These are phyloP conservation scores for Licmophora abbreviata DNA, from an alignment of 108 stramenopile species.

Conservation along the genomic window DNA sequence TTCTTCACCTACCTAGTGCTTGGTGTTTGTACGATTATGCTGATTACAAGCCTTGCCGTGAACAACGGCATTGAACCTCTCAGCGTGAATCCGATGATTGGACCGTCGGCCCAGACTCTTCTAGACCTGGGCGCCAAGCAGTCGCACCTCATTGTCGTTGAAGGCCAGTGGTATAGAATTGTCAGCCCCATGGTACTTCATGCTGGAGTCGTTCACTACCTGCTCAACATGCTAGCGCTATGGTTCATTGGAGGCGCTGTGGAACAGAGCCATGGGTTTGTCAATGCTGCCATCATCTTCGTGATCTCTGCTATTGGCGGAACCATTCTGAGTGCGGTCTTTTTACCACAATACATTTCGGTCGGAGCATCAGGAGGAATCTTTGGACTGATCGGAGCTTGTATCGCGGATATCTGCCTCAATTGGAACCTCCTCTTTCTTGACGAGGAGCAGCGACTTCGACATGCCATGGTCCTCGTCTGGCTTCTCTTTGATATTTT, in stretches of 20 bases:
- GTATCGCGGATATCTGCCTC: constrained; percentile 80
- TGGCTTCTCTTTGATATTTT: constrained; percentile 73
- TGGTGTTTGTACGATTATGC: constrained; percentile 44
- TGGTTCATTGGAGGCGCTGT: constrained; percentile 83
- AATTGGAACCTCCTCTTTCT: constrained; percentile 83
- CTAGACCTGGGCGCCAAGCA: constrained; percentile 80
- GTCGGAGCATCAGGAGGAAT: constrained; percentile 95
- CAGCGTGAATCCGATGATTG: constrained; percentile 82
- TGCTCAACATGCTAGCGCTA: constrained; percentile 89
- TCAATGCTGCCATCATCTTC: constrained; percentile 60
- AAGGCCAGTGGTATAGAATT: constrained; percentile 81
- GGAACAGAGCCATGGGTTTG: constrained; percentile 82
- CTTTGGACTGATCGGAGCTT: constrained; percentile 85
- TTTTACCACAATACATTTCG: constrained; percentile 81
- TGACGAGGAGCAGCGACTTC: constrained; percentile 37
- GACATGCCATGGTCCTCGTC: constrained; percentile 35
- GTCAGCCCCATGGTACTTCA: constrained; percentile 90
- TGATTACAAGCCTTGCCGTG: constrained; percentile 51
- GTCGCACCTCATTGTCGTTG: constrained; percentile 72
- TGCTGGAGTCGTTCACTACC: constrained; percentile 89
- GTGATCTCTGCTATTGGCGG: constrained; percentile 82
- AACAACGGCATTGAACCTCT: constrained; percentile 74
- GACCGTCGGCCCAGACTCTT: constrained; percentile 79
- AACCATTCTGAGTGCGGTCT: constrained; percentile 81
- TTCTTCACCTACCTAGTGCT: constrained; percentile 65